Percentiles rank a stretch among this genome's conserved stretches.
phyloP scores from a whole-genome alignment of 768 basidiomycete species.

The Udeniomyces megalosporus region DNA sequence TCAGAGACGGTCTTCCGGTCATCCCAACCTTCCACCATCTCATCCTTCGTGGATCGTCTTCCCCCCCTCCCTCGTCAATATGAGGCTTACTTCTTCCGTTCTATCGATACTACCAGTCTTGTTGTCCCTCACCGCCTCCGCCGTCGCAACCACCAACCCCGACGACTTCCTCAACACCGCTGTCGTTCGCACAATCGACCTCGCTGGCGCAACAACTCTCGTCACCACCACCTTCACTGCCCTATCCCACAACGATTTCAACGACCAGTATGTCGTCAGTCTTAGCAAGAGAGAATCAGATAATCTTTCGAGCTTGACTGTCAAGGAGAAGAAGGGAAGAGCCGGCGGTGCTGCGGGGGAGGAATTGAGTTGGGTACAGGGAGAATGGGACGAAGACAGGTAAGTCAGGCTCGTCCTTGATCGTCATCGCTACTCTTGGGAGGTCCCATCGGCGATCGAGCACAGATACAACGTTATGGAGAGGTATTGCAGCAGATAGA shows the following conservation, averaged over 20 bases:
- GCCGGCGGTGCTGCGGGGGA: constrained; percentile 35
- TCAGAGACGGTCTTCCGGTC: no score
- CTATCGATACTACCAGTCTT: no score
- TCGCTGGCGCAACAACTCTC: constrained; percentile 73
- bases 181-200: constrained; percentile 73
- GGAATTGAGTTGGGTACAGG: constrained; percentile 25
- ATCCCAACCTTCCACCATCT: no score
- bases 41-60: no score
- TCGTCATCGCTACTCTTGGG: background rate
- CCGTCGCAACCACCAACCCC: no score
- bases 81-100: no score
- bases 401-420: constrained; percentile 30
- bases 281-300: constrained; percentile 19
- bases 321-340: constrained; percentile 57
- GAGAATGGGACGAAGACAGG: constrained; percentile 35
- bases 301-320: constrained; percentile 39
- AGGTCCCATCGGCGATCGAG: no score
- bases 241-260: constrained; percentile 45
- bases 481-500: no score
- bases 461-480: no score
- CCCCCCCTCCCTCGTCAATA: no score
- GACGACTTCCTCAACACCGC: constrained; percentile 38
- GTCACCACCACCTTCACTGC: constrained; percentile 79
- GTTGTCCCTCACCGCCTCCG: no score
- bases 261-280: constrained; percentile 31